Evolutionary conservation across 208 protist species (phyloP), one percentile per base, ranked within the genome.

Genomic region (Balamuthia mandrillaris): DNA sequence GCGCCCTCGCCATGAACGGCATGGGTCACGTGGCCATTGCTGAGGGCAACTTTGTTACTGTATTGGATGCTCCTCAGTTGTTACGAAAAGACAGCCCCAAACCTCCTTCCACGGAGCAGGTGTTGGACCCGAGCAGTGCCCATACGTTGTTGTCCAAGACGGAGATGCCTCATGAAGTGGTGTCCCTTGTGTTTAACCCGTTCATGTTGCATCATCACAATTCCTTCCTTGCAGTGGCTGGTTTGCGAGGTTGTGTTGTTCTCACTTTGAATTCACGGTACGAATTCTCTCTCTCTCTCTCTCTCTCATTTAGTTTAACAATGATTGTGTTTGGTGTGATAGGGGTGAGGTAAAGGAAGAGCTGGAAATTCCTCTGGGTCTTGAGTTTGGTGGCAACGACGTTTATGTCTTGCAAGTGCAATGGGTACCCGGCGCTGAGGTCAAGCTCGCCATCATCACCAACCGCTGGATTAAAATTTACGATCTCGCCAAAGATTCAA

Each of bases 341-440:
- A 60, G 70, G 31, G 83, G 81, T 41, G 66, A 87, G n/a, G 81
- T 87, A 29, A 52, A 82, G 2, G 83, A 87, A 42, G 70, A 72
- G 42, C 52, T 91, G n/a, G 6, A 68, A 21, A n/a, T 91, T 16
- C 77, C 86, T n/a, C 49, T 91, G 5, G 78, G 65, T n/a, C 77
- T 91, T 1, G 86, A 91, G 14, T 21, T 75, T 2, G 14, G 85
- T 0, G 72, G 83, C 41, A 42, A 56, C 54, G 68, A 85, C 1
- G 75, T 90, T 24, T 51, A 54, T 33, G 47, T 91, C 24, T 61
- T 88, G 18, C 81, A 79, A 14, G 85, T 92, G 4, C 42, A 88
- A n/a, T 92, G 90, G 90, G 31, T 92, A 12, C 79, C 88, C n/a
- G 85, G 74, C 10, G 84, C 77, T n/a, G 45, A 92, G 49, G 44